Conservation (phyloP, 495 filamentous ascomycete species). For the Aspergillus bridgeri region DNA sequence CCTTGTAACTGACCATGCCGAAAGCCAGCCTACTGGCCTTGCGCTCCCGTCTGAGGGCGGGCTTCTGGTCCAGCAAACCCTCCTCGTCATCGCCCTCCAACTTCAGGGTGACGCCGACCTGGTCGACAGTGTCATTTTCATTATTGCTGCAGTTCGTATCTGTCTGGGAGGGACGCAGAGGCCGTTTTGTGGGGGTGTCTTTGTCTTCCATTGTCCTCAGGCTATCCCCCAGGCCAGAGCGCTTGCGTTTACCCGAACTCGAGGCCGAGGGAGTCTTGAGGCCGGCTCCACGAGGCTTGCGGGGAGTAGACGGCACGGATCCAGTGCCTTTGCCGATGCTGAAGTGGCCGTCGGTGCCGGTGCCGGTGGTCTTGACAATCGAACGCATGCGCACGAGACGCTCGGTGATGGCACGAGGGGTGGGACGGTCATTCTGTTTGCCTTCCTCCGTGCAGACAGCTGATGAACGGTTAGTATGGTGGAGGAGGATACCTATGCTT, state of each 20-base stretch:
- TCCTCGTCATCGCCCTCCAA: not conserved
- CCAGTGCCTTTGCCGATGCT: conserved; percentile 17
- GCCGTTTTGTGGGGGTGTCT: conserved; percentile 3
- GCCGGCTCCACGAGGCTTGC: conserved; percentile 9
- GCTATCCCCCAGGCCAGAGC: not conserved
- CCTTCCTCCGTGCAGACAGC: not conserved
- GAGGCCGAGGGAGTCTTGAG: not conserved
- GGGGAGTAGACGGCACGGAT: conserved; percentile 7
- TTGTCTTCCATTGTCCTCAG: not conserved
- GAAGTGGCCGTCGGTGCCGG: conserved; percentile 12
- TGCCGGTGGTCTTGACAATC: conserved; percentile 13
- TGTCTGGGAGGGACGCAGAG: not conserved
- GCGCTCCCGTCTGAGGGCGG: conserved; percentile 13
- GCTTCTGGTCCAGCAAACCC: not conserved
- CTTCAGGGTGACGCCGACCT: not conserved
- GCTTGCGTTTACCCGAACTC: conserved; percentile 16
- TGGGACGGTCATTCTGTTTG: conserved; percentile 27
- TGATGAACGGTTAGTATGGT: not conserved
- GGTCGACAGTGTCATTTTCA: not conserved
- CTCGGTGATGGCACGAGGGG: conserved; percentile 48
- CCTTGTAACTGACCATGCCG: conserved; percentile 11
- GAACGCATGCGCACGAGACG: conserved; percentile 43
- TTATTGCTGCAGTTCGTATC: conserved; percentile 2
- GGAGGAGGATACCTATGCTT: too few species aligned
- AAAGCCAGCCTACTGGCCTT: conserved; percentile 7